Conservation (phyloP, 257 asterid species). For the Capsicum rhomboideum region DNA sequence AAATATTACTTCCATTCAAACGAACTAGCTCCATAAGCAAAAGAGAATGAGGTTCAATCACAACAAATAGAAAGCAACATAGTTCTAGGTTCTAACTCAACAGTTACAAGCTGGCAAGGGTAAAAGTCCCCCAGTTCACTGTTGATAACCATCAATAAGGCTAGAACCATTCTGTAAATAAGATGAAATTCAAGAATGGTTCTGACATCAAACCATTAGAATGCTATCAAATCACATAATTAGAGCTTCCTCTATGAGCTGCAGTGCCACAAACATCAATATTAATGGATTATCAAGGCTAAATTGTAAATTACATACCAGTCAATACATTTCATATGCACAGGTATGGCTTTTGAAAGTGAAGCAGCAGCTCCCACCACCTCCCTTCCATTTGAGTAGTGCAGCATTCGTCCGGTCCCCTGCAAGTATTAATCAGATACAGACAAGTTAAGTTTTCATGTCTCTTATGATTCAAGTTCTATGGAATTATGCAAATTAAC, state of each 20-base stretch:
- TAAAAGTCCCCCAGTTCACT: not conserved
- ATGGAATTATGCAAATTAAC: too few species aligned
- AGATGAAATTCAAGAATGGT: not conserved
- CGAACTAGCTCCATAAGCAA: not conserved
- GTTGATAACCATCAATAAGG: not conserved
- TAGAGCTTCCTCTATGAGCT: not conserved
- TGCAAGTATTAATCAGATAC: slow-evolving; percentile 20
- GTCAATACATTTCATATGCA: slow-evolving; percentile 72
- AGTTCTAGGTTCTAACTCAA: not conserved
- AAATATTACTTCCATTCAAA: not conserved
- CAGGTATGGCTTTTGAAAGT: slow-evolving; percentile 41
- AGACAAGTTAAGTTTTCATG: not conserved
- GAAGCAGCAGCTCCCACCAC: slow-evolving; percentile 19
- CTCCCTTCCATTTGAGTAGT: slow-evolving; percentile 68
- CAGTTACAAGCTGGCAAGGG: not conserved
- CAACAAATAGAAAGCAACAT: not conserved
- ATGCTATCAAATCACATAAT: not conserved
- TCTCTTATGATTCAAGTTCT: too few species aligned
- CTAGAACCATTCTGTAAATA: not conserved
- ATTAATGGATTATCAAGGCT: not conserved
- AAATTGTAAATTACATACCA: slow-evolving; percentile 40
- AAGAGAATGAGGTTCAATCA: not conserved
- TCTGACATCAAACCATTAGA: not conserved
- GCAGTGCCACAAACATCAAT: not conserved
- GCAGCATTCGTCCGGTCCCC: slow-evolving; percentile 64